Base-by-base conservation (phyloP, 75 land plant species). In the Cryptomeria japonica region DNA sequence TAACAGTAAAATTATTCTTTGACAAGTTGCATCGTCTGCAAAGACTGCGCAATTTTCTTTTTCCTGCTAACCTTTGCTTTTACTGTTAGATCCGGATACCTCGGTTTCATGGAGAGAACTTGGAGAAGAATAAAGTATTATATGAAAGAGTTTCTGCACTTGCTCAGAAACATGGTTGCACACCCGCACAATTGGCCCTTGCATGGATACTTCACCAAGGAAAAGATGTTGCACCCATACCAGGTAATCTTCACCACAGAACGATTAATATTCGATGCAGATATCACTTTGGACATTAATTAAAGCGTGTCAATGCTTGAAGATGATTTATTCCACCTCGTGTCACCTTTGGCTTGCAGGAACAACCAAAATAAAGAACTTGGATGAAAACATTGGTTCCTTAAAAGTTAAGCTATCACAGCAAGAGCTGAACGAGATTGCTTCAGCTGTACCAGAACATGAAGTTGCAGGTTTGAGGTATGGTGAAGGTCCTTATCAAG, bases 151-250 rank as follows among this genome's bases (percentile, higher is more conserved):
- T 94, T n/a, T 91, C 85, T 64, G 31, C 19, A 28, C 84, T 94
- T 9, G 91, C 94, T 39, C 58, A 55, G 88, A 93, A 94, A 87
- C 89, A 91, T 70, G 83, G 80, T 34, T 90, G 91, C 78, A 89
- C 91, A 16, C 90, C 93, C 22, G 87, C 92, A 46, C 95, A 92
- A 80, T 80, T 94, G 49, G 95, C 94, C 5, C 84, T 94, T 53
- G 85, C 94, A 80, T 94, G 94, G 94, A 85, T 94, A 32, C 76
- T 93, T 32, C 90, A 94, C 49, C 95, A 94, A 87, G 94, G 93
- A 22, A 91, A 91, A 41, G 94, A 90, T 86, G 92, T 94, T 47
- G 95, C 89, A 1, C 95, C 92, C 80, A 94, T 94, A 14, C 95
- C 95, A 86, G 94, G 94, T 93, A 49, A 32, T 41, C 77, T 76